Base-by-base conservation (phyloP, 306 rosid genomes). In the Begonia masoniana region DNA sequence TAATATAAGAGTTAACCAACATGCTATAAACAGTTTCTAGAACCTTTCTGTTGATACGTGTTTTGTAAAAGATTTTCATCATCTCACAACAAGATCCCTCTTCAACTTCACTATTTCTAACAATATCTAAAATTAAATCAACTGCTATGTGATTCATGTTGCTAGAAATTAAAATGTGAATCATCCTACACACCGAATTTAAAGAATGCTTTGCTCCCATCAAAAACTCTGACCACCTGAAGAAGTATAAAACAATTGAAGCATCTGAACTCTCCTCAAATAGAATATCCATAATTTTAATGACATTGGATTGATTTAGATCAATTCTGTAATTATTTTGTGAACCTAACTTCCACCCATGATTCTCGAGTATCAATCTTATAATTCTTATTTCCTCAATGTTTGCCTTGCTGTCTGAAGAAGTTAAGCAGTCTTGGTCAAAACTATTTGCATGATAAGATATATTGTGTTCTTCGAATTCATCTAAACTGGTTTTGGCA, bases 81-180 rank as follows among this genome's bases (percentile, higher is more conserved):
- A 67, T 43, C 21, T 55, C 54, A 24, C 17, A 23, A 24, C 55
- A 51, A 15, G 57, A 62, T 10, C 47, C 73, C 36, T 58, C 60
- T 15, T 43, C 51, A 24, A 46, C 13, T 50, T 53, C 55, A 55
- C 50, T 21, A 8, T 39, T 43, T 59, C 57, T 62, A 15, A 59
- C 66, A 58, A 72, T 66, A 24, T 16, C 54, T 12, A 45, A 36
- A 16, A 67, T 42, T 60, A 67, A 43, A 43, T 72, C 77, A 58
- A 72, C 64, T 10, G 70, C 69, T 56, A 66, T 67, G 31, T 67
- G 69, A 54, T 72, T 72, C 63, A 67, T 23, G 68, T 72, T 72
- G 41, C 77, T 72, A 47, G 63, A 45, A 36, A 63, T 66, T 59
- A 72, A 67, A 58, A 72, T 59, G 51, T 67, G 77, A 16, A 67